Conservation (phyloP, 2,329 filamentous ascomycete genomes). For the Beauveria australis region DNA sequence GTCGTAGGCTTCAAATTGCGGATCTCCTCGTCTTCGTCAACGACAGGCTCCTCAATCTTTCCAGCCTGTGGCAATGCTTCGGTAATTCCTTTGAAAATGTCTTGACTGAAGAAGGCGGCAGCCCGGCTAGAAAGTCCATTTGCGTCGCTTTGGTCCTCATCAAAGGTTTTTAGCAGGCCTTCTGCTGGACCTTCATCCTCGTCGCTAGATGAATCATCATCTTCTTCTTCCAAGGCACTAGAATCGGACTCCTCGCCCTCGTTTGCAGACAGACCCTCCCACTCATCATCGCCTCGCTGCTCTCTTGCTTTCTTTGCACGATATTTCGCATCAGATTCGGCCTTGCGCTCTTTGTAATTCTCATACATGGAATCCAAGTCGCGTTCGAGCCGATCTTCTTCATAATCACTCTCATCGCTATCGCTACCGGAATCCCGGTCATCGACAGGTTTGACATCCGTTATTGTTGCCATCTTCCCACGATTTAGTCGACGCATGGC, state of each 20-base stretch:
- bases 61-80: slow-evolving; percentile 42
- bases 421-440: slow-evolving; percentile 36
- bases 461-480: slow-evolving; percentile 68
- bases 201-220: slow-evolving; percentile 29
- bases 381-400: slow-evolving; percentile 72
- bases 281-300: slow-evolving; percentile 78
- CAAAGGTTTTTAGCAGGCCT: slow-evolving; percentile 34
- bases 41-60: slow-evolving; percentile 27
- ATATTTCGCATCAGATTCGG: slow-evolving; percentile 76
- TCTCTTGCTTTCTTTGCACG: slow-evolving; percentile 82
- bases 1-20: slow-evolving; percentile 20
- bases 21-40: slow-evolving; percentile 21
- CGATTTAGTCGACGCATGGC: slow-evolving; percentile 53
- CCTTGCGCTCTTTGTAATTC: slow-evolving; percentile 70
- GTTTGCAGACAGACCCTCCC: slow-evolving; percentile 75
- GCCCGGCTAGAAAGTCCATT: slow-evolving; percentile 69
- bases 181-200: slow-evolving; percentile 21
- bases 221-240: slow-evolving; percentile 52
- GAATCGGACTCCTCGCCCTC: slow-evolving; percentile 51
- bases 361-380: slow-evolving; percentile 87
- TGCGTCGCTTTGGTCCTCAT: slow-evolving; percentile 17
- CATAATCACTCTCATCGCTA: slow-evolving; percentile 64
- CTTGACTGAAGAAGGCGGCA: slow-evolving; percentile 84
- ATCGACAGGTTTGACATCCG: slow-evolving; percentile 41
- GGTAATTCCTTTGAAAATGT: slow-evolving; percentile 81